Evolutionary conservation across 1,139 yeast species (phyloP).

Genomic region (Hyphopichia burtonii): DNA sequence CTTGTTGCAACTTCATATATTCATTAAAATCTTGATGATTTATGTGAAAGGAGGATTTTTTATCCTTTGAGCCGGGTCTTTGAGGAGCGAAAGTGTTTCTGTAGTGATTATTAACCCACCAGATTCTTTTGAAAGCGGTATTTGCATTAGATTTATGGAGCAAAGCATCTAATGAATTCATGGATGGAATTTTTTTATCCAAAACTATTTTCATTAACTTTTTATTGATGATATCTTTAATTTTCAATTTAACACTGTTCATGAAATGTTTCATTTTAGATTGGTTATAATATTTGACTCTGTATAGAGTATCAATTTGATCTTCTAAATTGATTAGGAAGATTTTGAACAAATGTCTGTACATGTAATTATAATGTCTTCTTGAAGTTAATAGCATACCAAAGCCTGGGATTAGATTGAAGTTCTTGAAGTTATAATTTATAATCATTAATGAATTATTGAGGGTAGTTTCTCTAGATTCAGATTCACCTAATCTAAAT

Average conservation of each 20-base stretch:
- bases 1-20: conserved; percentile 1
- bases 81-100: conserved; percentile 1
- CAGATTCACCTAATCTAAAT: conserved; percentile 29
- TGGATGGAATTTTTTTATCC: conserved; percentile 11
- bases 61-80: not conserved
- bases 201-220: conserved; percentile 22
- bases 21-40: conserved; percentile 2
- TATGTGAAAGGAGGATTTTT: conserved; percentile 2
- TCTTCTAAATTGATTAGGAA: conserved; percentile 40
- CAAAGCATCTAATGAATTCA: conserved; percentile 22
- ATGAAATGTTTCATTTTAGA: conserved; percentile 25
- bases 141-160: conserved; percentile 27
- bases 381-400: conserved; percentile 25
- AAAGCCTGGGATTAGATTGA: conserved; percentile 37
- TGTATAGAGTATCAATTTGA: conserved; percentile 35
- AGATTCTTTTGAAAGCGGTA: conserved; percentile 30
- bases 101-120: conserved; percentile 24
- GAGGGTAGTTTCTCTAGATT: conserved; percentile 5
- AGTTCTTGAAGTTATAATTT: conserved; percentile 30
- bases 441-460: conserved; percentile 16
- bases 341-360: conserved; percentile 36
- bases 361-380: conserved; percentile 25
- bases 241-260: conserved; percentile 22
- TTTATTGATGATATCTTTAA: conserved; percentile 25
- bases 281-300: conserved; percentile 35